Conservation (phyloP, 768 basidiomycete species). For the Lepiota subincarnata region DNA sequence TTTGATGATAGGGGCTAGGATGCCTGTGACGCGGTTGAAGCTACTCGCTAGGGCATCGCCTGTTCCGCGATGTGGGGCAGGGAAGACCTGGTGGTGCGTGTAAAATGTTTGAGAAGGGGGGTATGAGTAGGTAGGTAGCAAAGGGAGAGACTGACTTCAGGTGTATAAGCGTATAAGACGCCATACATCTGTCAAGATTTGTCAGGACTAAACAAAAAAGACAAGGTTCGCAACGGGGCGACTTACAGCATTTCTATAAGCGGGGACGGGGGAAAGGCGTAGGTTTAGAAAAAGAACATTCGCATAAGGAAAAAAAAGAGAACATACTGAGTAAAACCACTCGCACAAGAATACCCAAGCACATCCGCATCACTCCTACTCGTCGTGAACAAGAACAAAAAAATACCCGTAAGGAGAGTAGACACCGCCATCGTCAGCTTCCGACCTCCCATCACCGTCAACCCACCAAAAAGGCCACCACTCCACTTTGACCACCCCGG, state of each 20-base stretch:
- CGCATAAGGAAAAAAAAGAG: neutral
- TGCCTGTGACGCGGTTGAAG: slow-evolving; percentile 45
- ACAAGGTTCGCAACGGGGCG: neutral
- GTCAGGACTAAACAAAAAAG: neutral
- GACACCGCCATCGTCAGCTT: slow-evolving; percentile 43
- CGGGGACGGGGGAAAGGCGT: no score
- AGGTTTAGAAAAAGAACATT: neutral
- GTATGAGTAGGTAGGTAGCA: neutral
- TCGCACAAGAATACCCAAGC: slow-evolving; percentile 44
- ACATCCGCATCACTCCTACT: slow-evolving; percentile 34
- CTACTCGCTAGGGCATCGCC: slow-evolving; percentile 46
- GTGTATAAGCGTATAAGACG: slow-evolving; percentile 53
- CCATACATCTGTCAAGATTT: slow-evolving; percentile 39
- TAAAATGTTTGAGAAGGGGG: no score
- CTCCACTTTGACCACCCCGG: neutral
- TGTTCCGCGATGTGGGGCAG: slow-evolving; percentile 52
- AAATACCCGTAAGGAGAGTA: slow-evolving; percentile 40
- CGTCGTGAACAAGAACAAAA: slow-evolving; percentile 50
- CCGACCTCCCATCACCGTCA: slow-evolving; percentile 38
- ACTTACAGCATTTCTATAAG: slow-evolving; percentile 8
- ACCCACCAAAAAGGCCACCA: slow-evolving; percentile 4
- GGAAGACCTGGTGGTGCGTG: slow-evolving; percentile 35
- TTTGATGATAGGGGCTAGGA: slow-evolving; percentile 47
- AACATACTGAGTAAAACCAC: slow-evolving; percentile 34
- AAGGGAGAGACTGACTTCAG: slow-evolving; percentile 31